Base-by-base conservation (phyloP, 345 rosid species). In the Leavenworthia alabamica region DNA sequence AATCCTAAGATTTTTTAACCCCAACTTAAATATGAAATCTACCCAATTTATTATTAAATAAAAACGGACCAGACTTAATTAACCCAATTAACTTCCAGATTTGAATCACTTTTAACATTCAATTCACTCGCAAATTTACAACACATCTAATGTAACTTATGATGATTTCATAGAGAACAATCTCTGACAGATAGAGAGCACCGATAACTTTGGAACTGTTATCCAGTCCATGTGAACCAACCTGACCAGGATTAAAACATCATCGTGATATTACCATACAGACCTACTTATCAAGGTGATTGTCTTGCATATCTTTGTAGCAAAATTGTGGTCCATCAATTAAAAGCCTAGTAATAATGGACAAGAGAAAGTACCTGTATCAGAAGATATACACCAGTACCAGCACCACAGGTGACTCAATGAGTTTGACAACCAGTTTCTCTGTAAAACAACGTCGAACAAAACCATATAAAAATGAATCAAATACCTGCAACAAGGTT, bases 221-320 rank as follows among this genome's bases (percentile, higher is more conserved):
- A 63, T 89, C 97, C 9, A 89, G 86, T 68, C 94, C 96, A 78
- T 93, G 96, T 68, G 96, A 83, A 71, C 91, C 99, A 81, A 93
- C 96, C 99, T 89, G 63, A 44, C n/a, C 53, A 42, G 3, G 56
- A 45, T 46, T 57, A 31, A 41, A 56, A 31, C 51, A 62, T 20
- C n/a, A n/a, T n/a, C n/a, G n/a, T n/a, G 6, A 28, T 19, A 8
- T 63, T 7, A 58, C 43, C 46, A 65, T 19, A 41, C 13, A 56
- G 56, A 56, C 20, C 28, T 31, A 35, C 22, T 42, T 19, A 19
- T 13, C 99, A 93, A 64, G 81, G 79, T 63, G 99, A 81, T 66
- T 78, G 96, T 19, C 87, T 90, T 6, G 80, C 88, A 72, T 76
- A 80, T 73, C 99, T 80, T 76, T 82, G 94, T 19, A 93, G 79